phyloP scores from a whole-genome alignment of 192 early-diverging fungal genomes.

The Umbelopsis ramanniana region DNA sequence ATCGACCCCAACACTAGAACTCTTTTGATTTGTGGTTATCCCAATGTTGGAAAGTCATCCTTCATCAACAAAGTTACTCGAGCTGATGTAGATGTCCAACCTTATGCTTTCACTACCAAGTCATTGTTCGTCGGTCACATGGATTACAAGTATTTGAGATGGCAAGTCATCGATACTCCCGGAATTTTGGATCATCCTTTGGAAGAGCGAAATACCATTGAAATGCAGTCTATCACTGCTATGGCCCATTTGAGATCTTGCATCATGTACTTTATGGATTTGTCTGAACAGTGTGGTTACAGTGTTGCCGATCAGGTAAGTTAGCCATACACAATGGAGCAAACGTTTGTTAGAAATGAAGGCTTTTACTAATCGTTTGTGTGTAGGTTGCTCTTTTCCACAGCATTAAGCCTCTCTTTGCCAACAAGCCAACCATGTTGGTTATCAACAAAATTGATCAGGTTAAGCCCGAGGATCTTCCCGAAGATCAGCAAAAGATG shows the following conservation, averaged over 20 bases:
- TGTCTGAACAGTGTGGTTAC: conserved; percentile 99
- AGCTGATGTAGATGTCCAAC: conserved; percentile 99
- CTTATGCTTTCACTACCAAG: conserved; percentile 99
- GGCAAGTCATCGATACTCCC: conserved; percentile 99
- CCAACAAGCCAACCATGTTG: conserved; percentile 95
- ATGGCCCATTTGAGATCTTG: conserved; percentile 96
- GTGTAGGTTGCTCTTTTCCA: conserved; percentile 76
- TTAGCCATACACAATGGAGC: background rate
- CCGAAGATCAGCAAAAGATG: conserved; percentile 69
- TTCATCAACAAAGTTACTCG: conserved; percentile 99
- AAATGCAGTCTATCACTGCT: conserved; percentile 99
- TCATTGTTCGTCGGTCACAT: conserved; percentile 99
- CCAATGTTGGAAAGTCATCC: conserved; percentile 99
- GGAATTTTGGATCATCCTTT: conserved; percentile 99
- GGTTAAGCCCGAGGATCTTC: conserved; percentile 75
- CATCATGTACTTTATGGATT: conserved; percentile 97
- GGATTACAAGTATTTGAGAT: conserved; percentile 99
- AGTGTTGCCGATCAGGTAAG: conserved; percentile 84
- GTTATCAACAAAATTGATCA: conserved; percentile 98
- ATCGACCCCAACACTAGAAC: conserved; percentile 99
- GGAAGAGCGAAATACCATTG: conserved; percentile 99
- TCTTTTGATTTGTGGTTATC: conserved; percentile 98
- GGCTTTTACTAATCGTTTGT: background rate
- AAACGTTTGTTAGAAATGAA: background rate
- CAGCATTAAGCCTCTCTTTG: conserved; percentile 97